Conservation (phyloP, 129 eudicot species). For the Deinandra increscens region DNA sequence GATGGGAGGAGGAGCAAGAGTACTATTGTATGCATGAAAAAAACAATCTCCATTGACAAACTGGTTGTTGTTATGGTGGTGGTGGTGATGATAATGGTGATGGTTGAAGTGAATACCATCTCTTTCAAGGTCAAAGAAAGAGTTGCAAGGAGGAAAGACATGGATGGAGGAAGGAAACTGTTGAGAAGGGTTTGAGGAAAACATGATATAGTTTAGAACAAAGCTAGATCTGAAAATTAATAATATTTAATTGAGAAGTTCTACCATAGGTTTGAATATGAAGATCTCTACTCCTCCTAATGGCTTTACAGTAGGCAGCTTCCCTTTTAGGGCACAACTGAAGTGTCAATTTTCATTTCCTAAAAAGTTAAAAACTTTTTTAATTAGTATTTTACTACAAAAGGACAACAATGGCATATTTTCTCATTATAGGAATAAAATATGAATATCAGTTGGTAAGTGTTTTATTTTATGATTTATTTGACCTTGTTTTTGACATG, state of each 20-base stretch:
- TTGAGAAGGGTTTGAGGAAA: constrained; percentile 14
- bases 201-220: constrained; percentile 7
- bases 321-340: constrained; percentile 9
- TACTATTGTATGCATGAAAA: constrained; percentile 2
- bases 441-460: background rate
- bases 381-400: background rate
- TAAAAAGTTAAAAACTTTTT: background rate
- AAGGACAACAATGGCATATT: background rate
- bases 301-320: background rate
- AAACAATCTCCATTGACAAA: background rate
- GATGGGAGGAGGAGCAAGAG: background rate
- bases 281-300: background rate
- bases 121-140: constrained; percentile 2
- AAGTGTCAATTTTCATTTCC: background rate
- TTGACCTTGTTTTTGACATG: no score
- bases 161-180: constrained; percentile 18
- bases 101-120: constrained; percentile 5
- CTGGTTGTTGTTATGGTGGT: constrained; percentile 1
- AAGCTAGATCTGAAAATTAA: background rate
- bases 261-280: background rate
- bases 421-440: constrained; percentile 1
- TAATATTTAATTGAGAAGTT: background rate
- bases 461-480: background rate
- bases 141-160: constrained; percentile 10
- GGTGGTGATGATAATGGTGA: background rate